Base-by-base conservation (phyloP, 2,329 filamentous ascomycete genomes). In the Aspergillus sp. region DNA sequence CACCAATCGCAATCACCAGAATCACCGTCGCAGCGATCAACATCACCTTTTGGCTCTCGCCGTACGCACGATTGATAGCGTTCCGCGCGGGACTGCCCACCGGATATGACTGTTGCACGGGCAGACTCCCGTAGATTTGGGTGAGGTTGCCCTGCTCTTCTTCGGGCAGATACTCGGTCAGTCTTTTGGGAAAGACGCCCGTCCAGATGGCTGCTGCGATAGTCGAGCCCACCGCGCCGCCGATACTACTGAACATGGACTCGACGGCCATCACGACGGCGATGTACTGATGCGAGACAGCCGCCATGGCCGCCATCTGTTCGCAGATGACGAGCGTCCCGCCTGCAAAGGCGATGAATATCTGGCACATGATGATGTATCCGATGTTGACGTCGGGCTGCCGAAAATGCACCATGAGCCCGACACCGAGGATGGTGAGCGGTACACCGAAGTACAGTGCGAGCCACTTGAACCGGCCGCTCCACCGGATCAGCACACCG, bases 231-330 rank as follows among this genome's bases (percentile, higher is more conserved):
- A 66, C 51, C 7, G 64, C 58, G 28, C 52, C 57, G 10, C 65
- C 66, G 11, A 68, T 51, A 33, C 46, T 60, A 2, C 54, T 47
- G 36, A 61, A 59, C 4, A 66, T 43, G 33, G 54, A 48, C 26
- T 62, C 43, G 79, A 66, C 33, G 3, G 77, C 75, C 12, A 81
- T 63, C 33, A 75, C 66, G 26, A 71, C 68, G 19, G 78, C 72
- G 7, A 81, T 64, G 45, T 78, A 68, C 39, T 77, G 64, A 44
- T 81, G 77, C 34, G 66, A 66, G 0, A 70, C 67, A 3, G 70
- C 73, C 0, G 75, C 70, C 67, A 79, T 74, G 41, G 71, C 68
- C 5, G 74, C 75, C 58, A 81, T 72, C 54, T 81, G 71, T 39
- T 74, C 68, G 44, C 68, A 69, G 39, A 79, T 72, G 37, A 74